Conservation (phyloP, 2,329 filamentous ascomycete species). For the Tetracladium maxilliforme region DNA sequence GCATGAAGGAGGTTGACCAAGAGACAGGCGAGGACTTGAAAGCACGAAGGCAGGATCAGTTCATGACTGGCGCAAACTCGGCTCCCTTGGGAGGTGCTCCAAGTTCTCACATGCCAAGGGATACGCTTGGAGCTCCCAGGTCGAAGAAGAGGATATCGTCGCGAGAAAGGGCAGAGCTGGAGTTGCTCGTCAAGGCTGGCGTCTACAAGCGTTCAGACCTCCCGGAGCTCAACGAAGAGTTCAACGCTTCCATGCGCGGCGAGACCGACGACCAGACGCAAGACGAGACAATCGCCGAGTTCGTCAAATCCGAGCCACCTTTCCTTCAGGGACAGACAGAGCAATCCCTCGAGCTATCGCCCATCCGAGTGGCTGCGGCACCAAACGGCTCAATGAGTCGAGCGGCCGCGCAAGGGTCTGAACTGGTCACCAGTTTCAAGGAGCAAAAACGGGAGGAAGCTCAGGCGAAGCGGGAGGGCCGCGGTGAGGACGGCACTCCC, state of each 20-base stretch:
- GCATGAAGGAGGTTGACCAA: conserved; percentile 97
- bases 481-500: too few species aligned
- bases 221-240: conserved; percentile 87
- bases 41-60: conserved; percentile 56
- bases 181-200: conserved; percentile 89
- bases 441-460: conserved; percentile 81
- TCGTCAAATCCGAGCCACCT: conserved; percentile 88
- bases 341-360: conserved; percentile 85
- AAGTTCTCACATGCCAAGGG: too few species aligned
- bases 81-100: conserved; percentile 59
- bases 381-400: conserved; percentile 97
- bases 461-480: conserved; percentile 64
- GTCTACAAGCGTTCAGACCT: conserved; percentile 88
- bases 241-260: conserved; percentile 73
- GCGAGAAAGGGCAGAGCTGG: conserved; percentile 93
- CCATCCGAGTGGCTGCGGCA: conserved; percentile 91
- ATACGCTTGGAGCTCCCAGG: conserved; percentile 37
- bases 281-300: conserved; percentile 93
- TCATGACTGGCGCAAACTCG: conserved; percentile 89
- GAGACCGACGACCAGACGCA: conserved; percentile 85
- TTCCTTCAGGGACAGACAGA: conserved; percentile 95
- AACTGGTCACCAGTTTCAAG: conserved; percentile 76
- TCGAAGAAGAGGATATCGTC: conserved; percentile 91
- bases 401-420: conserved; percentile 85
- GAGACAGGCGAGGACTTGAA: conserved; percentile 72